phyloP scores from a whole-genome alignment of 2,329 filamentous ascomycete genomes.

The Botrytis cinerea region DNA sequence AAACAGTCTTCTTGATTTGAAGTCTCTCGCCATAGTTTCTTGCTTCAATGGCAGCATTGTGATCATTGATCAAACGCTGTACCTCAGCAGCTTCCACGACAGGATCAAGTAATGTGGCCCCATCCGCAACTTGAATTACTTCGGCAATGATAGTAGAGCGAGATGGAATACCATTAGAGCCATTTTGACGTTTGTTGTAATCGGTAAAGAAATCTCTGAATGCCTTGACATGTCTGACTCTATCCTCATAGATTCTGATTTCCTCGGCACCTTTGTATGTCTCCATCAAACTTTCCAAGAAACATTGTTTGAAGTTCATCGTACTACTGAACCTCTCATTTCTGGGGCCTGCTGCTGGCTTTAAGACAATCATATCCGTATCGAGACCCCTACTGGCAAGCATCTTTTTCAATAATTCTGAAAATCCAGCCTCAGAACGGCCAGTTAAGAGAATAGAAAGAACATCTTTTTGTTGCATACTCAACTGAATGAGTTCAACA shows the following conservation, averaged over 20 bases:
- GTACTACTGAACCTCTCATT: slow-evolving; percentile 79
- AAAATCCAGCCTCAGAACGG: slow-evolving; percentile 74
- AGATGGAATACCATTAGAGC: slow-evolving; percentile 52
- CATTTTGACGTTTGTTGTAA: slow-evolving; percentile 64
- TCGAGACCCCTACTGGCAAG: slow-evolving; percentile 73
- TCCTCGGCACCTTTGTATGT: slow-evolving; percentile 85
- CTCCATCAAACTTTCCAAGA: slow-evolving; percentile 77
- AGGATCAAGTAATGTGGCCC: slow-evolving; percentile 72
- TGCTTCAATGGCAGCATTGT: slow-evolving; percentile 65
- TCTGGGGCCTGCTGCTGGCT: slow-evolving; percentile 78
- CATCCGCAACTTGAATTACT: slow-evolving; percentile 83
- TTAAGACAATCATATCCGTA: slow-evolving; percentile 87
- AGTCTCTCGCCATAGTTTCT: slow-evolving; percentile 51
- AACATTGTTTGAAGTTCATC: slow-evolving; percentile 88
- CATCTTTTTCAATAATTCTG: slow-evolving; percentile 80
- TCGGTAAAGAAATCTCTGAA: slow-evolving; percentile 83
- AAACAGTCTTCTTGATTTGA: slow-evolving; percentile 81
- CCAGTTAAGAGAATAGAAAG: slow-evolving; percentile 87
- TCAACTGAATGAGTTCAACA: slow-evolving; percentile 75
- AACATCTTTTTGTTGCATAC: slow-evolving; percentile 80
- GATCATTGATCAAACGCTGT: slow-evolving; percentile 84
- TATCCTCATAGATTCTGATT: slow-evolving; percentile 73
- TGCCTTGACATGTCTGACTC: slow-evolving; percentile 68
- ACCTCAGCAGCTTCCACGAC: slow-evolving; percentile 79
- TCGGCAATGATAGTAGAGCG: slow-evolving; percentile 72